These are phyloP conservation scores for Paracoccidioides brasiliensis DNA, from an alignment of 2,329 filamentous ascomycete genomes.

Conservation along the genomic window DNA sequence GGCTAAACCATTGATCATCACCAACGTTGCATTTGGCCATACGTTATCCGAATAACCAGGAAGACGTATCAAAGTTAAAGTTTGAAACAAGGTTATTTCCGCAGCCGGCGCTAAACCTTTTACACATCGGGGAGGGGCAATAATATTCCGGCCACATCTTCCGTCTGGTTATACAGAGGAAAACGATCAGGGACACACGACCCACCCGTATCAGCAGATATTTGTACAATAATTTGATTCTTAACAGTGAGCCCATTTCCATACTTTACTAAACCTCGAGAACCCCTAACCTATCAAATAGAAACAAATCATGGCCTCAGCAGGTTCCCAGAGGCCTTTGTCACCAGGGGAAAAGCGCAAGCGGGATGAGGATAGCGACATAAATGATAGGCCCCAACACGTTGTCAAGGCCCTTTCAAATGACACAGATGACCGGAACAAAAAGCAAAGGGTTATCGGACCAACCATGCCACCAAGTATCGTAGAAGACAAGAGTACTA, in stretches of 20 bases:
- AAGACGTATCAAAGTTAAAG: neutral
- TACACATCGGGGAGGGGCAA: neutral
- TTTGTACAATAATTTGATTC: neutral
- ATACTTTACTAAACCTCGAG: neutral
- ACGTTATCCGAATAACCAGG: too few relatives aligned
- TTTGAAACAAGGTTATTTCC: too few relatives aligned
- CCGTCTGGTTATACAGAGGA: too few relatives aligned
- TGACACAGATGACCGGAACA: constrained; percentile 14
- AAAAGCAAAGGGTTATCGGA: constrained; percentile 40
- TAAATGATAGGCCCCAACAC: neutral
- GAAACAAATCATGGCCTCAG: neutral
- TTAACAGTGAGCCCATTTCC: neutral
- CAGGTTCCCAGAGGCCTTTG: neutral
- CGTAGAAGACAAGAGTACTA: constrained; percentile 12
- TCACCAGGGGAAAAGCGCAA: constrained; percentile 2
- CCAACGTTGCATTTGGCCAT: too few relatives aligned
- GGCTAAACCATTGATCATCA: too few relatives aligned
- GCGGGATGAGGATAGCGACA: neutral
- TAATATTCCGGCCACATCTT: neutral
- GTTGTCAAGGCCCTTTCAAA: neutral
- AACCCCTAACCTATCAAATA: neutral
- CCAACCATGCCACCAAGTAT: constrained; percentile 35
- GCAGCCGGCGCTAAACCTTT: too few relatives aligned
- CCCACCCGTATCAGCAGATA: too few relatives aligned
- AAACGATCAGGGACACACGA: too few relatives aligned